A percentile compares a stretch with the other conserved stretches of the same genome.
Evolutionary conservation across 352 stramenopile genomes (phyloP).

Genomic region (Blastocystis sp.): DNA sequence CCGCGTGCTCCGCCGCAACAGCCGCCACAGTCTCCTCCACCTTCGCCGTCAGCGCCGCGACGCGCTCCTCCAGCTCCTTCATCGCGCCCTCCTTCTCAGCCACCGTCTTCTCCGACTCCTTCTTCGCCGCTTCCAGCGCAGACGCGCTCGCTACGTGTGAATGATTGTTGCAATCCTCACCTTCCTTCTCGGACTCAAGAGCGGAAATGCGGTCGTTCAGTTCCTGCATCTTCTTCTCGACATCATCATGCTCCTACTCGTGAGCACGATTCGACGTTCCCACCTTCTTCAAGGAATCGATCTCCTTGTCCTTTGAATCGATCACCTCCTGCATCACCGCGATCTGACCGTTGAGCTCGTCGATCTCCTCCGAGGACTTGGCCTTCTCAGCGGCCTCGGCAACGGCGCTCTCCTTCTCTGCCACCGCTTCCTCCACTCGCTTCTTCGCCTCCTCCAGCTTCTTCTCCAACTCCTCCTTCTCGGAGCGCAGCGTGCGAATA

Average conservation of each 20-base stretch:
- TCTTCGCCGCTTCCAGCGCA: too few species aligned
- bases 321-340: slow-evolving; percentile 68
- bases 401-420: background rate
- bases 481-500: background rate
- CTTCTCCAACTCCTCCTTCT: slow-evolving; percentile 49
- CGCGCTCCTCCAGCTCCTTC: background rate
- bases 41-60: too few species aligned
- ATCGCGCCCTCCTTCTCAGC: too few species aligned
- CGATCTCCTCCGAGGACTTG: slow-evolving; percentile 36
- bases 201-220: background rate
- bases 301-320: slow-evolving; percentile 30
- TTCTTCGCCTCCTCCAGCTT: background rate
- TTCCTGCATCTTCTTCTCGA: background rate
- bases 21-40: background rate
- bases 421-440: background rate
- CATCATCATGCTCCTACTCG: background rate
- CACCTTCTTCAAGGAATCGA: background rate
- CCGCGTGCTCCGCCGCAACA: background rate
- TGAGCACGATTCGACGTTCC: background rate
- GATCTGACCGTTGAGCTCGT: slow-evolving; percentile 62
- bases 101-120: too few species aligned
- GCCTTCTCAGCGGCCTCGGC: background rate
- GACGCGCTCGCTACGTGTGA: too few species aligned
- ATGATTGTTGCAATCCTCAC: too few species aligned
- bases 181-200: background rate